Evolutionary conservation across 1,284 basidiomycete species (phyloP), one percentile per base, ranked within the genome.

Genomic region (Neonothopanus nambi): DNA sequence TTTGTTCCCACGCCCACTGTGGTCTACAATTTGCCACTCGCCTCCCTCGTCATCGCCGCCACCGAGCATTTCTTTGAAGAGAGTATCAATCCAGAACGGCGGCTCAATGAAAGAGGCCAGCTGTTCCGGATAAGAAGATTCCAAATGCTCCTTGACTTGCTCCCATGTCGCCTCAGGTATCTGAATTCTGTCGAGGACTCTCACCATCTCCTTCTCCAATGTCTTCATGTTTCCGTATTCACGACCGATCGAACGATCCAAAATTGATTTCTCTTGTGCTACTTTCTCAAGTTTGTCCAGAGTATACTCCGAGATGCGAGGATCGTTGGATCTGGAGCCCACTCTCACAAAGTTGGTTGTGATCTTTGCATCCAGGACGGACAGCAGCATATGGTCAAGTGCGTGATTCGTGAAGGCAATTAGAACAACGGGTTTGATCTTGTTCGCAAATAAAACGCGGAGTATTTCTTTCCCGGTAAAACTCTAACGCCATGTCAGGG

Each of bases 391-490:
- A 55, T 89, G 84, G 56, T 91, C 87, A 0, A 90, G 72, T 0
- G 88, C 86, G 56, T 91, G 89, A 60, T 91, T 90, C 0, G 88
- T 90, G 65, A 82, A 87, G 0, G 85, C 84, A 42, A 90, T 84
- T 71, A 89, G 72, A 13, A 88, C 70, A 50, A 89, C 81, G 0
- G 82, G 85, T 0, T 71, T 69, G 26, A 79, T 62, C 0, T 67
- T 60, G 59, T 80, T 85, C 7, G 67, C 66, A 11, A 85, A 60
- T n/a, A 90, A 71, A 7, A 87, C 78, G 0, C 84, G 77, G 9
- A 90, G 65, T 1, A 90, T 70, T 61, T 89, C 81, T 3, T 85
- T 76, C 0, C 86, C 87, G 0, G 84, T 84, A 60, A 75, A 89
- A 45, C 81, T 86, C 82, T 85, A 55, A 18, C 42, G 44, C 9